phyloP scores from a whole-genome alignment of 768 basidiomycete species.

The Omphalotus guepiniiformis region DNA sequence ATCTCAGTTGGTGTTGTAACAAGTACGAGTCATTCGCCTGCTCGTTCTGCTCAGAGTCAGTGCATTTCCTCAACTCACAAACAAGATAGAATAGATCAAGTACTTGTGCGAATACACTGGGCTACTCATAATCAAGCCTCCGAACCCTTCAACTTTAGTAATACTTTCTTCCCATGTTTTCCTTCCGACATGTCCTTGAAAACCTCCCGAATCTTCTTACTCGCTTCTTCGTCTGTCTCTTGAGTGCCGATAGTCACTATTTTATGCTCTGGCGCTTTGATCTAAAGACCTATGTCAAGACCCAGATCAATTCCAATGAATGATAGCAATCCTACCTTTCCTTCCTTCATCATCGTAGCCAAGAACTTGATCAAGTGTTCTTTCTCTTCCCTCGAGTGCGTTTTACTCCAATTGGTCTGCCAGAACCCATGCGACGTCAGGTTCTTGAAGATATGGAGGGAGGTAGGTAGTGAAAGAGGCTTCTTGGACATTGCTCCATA shows the following conservation, averaged over 20 bases:
- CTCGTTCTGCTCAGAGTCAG: too few relatives aligned
- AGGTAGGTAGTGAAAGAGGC: conserved; percentile 72
- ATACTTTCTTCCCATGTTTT: conserved; percentile 38
- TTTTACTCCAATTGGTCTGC: conserved; percentile 68
- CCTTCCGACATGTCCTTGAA: conserved; percentile 37
- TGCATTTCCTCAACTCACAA: too few relatives aligned
- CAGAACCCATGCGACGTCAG: conserved; percentile 74
- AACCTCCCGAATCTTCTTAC: conserved; percentile 43
- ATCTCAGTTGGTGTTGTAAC: too few relatives aligned
- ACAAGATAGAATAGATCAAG: too few relatives aligned
- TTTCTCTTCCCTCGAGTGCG: conserved; percentile 44
- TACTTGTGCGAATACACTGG: too few relatives aligned
- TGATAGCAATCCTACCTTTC: conserved; percentile 38
- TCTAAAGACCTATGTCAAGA: conserved; percentile 32
- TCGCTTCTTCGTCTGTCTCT: conserved; percentile 34
- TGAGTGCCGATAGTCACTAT: conserved; percentile 47
- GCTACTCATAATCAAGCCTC: too few relatives aligned
- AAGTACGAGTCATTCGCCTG: too few relatives aligned
- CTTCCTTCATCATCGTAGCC: conserved; percentile 46
- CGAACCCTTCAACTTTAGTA: conserved; percentile 33
- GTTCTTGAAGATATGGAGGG: conserved; percentile 82
- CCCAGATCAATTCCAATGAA: neutral
- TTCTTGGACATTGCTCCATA: conserved; percentile 91
- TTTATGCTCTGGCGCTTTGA: conserved; percentile 66
- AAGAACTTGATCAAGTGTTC: conserved; percentile 48